Evolutionary conservation across 805 yeast species (phyloP).

Genomic region (Phaffomyces opuntiae): DNA sequence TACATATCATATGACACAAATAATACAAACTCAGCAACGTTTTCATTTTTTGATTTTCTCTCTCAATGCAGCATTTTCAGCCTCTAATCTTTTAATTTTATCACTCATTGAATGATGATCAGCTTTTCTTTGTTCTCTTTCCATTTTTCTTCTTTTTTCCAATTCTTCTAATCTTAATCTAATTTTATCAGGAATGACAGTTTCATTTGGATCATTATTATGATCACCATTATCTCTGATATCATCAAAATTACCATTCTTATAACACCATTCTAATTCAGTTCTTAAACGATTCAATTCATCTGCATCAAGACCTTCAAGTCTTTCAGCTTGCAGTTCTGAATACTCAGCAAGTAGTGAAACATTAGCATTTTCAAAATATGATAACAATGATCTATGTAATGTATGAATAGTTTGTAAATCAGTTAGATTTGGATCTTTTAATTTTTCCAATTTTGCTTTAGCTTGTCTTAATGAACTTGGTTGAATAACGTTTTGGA

Average conservation of each 20-base stretch:
- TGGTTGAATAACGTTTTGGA: constrained; percentile 51
- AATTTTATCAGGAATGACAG: constrained; percentile 27
- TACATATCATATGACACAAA: neutral
- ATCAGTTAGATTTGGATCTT: constrained; percentile 22
- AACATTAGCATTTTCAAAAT: constrained; percentile 53
- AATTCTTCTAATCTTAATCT: constrained; percentile 53
- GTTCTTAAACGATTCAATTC: constrained; percentile 4
- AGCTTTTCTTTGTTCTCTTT: constrained; percentile 59
- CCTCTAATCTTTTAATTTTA: constrained; percentile 46
- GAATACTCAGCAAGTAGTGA: constrained; percentile 54
- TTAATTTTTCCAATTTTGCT: constrained; percentile 37
- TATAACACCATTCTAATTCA: constrained; percentile 16
- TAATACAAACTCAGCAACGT: neutral
- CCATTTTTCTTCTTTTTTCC: constrained; percentile 59
- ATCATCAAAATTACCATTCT: constrained; percentile 6
- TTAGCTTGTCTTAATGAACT: constrained; percentile 54
- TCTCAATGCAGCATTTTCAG: constrained; percentile 41
- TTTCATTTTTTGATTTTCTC: constrained; percentile 15
- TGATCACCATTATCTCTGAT: neutral
- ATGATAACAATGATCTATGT: constrained; percentile 40
- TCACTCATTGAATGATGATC: constrained; percentile 51
- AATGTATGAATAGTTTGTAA: constrained; percentile 24
- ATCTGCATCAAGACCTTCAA: neutral
- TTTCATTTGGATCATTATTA: neutral
- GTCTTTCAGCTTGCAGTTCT: constrained; percentile 14